Base-by-base conservation (phyloP, 2,329 filamentous ascomycete species). In the Clonostachys byssicola region DNA sequence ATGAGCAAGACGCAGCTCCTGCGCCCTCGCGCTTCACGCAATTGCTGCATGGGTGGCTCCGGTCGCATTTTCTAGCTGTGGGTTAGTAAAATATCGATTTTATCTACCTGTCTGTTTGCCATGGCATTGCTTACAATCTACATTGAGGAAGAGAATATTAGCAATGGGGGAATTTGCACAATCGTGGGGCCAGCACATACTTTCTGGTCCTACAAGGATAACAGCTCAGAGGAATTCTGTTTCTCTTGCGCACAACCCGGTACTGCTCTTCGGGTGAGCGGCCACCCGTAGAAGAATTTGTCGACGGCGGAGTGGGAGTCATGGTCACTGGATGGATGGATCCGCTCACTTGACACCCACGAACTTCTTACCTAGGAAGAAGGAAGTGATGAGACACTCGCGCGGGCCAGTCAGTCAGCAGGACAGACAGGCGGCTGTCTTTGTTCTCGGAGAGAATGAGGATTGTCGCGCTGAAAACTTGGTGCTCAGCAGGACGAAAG, bases 121-220 rank as follows among this genome's bases (percentile, higher is more conserved):
- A 30, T 30, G 23, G 23, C 23, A 30, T 30, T 30, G 23, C 23
- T 30, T 30, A 30, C 23, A 30, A 30, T 30, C 23, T 30, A 30
- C 23, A 30, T 30, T 9, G 23, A 30, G 23, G 9, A 23, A 23
- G 23, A 23, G 23, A 23, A 30, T 9, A 30, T 30, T 30, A 30
- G 23, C 23, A 30, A 30, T 30, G 23, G 9, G 23, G 23, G 10
- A 30, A 30, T 30, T 30, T 30, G 8, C 23, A 30, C 23, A 30
- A 4, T 10, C 23, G 23, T 30, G 23, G 23, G 23, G 23, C 34
- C 40, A 12, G 16, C 38, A 65, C 78, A 72, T 73, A 94, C 89
- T 97, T 97, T 72, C 92, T 85, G 59, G 92, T 88, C 62, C 92
- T 81, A 67, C 92, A 97, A 34, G 92, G 89, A 55, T 86, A 89